phyloP scores from a whole-genome alignment of 169 alveolate species.

The Plasmodium fragile region DNA sequence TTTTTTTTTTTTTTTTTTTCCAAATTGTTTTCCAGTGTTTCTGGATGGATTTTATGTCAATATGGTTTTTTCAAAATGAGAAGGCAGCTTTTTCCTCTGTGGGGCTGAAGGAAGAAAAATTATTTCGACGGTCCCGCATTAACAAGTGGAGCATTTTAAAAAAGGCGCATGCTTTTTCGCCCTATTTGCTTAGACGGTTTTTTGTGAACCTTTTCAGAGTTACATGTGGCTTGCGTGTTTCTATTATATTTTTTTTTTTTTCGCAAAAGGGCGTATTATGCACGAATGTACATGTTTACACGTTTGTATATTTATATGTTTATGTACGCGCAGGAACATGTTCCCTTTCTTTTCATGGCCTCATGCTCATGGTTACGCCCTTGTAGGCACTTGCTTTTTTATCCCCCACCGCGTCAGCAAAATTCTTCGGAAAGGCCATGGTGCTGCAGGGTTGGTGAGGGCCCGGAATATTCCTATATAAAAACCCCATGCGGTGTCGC shows the following conservation, averaged over 20 bases:
- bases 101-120: neutral
- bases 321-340: neutral
- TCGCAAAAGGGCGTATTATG: neutral
- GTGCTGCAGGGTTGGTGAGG: neutral
- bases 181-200: neutral
- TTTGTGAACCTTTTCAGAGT: neutral
- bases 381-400: neutral
- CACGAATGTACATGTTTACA: neutral
- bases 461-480: neutral
- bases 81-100: neutral
- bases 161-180: neutral
- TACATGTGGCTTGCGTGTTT: neutral
- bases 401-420: neutral
- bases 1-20: neutral
- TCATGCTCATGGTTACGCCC: neutral
- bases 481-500: neutral
- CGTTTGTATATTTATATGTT: neutral
- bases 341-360: neutral
- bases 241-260: neutral
- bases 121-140: neutral
- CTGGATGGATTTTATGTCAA: neutral
- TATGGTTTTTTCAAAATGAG: neutral
- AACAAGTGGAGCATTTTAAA: neutral
- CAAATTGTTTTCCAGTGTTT: neutral
- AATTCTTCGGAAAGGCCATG: neutral